Evolutionary conservation across 768 basidiomycete genomes (phyloP), one percentile per base, ranked within the genome.

Genomic region (Hysterangium stoloniferum): DNA sequence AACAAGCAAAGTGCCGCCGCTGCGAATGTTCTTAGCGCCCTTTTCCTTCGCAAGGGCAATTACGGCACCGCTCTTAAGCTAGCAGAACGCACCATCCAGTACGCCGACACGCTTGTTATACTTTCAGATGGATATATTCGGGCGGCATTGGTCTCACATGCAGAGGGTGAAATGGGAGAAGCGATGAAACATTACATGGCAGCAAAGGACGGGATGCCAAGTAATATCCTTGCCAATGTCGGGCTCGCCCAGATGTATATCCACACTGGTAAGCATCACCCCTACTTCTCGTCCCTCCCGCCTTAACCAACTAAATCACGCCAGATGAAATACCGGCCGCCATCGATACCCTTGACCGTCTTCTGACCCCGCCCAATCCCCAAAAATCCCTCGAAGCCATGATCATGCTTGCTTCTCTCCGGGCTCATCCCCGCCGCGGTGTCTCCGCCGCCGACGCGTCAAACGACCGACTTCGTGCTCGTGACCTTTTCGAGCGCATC

Each of bases 41-140:
- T 92, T 24, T 82, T 92, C 58, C 66, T 93, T 19, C 75, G 80
- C 40, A 88, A 85, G 61, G 80, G 80, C 2, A 78, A 82, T 44
- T 68, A 75, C 38, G 70, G 38, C 1, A 49, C 92, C 82, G 90
- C 92, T 0, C 64, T 95, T 37, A 99, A 98, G 71, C 71, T 98
- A 17, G 93, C 92, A 20, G 96, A 98, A 60, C 79, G 93, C 45
- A 86, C 93, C 0, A 82, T 98, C 34, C 93, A 97, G 62, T 96
- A 88, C 60, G 86, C 94, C 0, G 95, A 98, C 59, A 91, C 87
- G 0, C 71, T 90, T 28, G 75, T 87, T 0, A 71, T 95, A 13
- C 73, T 94, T 25, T 85, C 88, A 1, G 94, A 96, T 58, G 86
- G 92, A 2, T 87, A 92, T 60, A 67, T 94, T 13, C 76, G 86